These are phyloP conservation scores for Fusarium citri DNA, from an alignment of 2,329 filamentous ascomycete species.

Conservation along the genomic window DNA sequence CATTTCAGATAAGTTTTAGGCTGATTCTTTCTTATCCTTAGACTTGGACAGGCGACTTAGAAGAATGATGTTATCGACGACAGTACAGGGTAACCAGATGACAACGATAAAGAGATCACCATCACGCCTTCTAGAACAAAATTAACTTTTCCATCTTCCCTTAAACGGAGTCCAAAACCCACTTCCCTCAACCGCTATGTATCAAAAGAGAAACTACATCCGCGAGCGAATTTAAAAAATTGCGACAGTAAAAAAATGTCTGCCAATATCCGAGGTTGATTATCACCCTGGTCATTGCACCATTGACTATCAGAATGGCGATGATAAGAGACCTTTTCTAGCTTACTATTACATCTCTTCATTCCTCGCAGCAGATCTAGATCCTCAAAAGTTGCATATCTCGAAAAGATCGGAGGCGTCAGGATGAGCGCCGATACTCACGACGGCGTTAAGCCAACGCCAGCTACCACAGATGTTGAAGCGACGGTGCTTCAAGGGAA, in stretches of 20 bases:
- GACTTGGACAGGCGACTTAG: neutral
- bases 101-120: neutral
- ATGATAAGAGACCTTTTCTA: constrained; percentile 21
- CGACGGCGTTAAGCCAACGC: constrained; percentile 15
- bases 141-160: constrained; percentile 30
- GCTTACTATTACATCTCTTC: neutral
- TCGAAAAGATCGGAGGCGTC: constrained; percentile 1
- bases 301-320: constrained; percentile 29
- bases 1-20: neutral
- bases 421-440: constrained; percentile 29
- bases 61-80: neutral
- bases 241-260: constrained; percentile 7
- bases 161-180: constrained; percentile 27
- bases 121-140: constrained; percentile 13
- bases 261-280: constrained; percentile 12
- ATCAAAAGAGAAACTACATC: constrained; percentile 35
- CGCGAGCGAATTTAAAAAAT: constrained; percentile 10
- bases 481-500: neutral
- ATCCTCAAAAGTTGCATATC: neutral
- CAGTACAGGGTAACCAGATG: constrained; percentile 3
- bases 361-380: neutral
- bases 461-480: constrained; percentile 19
- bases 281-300: constrained; percentile 32
- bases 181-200: constrained; percentile 21
- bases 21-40: neutral